Percentiles rank a stretch among this genome's conserved stretches.
These are phyloP conservation scores for Aspergillus felis DNA, from an alignment of 2,329 filamentous ascomycete species.

Conservation along the genomic window DNA sequence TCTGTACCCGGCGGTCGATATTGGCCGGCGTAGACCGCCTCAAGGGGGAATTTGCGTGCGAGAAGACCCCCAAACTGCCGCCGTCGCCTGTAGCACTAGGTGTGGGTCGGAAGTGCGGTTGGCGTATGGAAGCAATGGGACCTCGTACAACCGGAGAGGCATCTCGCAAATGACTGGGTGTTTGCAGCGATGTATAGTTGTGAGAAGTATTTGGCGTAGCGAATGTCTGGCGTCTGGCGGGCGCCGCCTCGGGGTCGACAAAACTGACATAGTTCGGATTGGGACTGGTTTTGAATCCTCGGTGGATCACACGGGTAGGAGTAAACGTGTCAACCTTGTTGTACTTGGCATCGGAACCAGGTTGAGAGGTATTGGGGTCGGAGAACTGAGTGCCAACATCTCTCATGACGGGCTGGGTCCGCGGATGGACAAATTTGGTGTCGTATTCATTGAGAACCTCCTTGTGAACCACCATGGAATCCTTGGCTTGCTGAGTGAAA, in stretches of 20 bases:
- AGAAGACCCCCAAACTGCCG: constrained; percentile 75
- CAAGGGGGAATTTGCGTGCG: constrained; percentile 75
- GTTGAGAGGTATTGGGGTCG: constrained; percentile 32
- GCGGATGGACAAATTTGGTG: constrained; percentile 88
- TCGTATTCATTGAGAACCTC: constrained; percentile 96
- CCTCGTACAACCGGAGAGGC: constrained; percentile 41
- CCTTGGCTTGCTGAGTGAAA: constrained; percentile 82
- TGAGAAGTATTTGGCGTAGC: constrained; percentile 42
- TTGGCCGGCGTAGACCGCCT: constrained; percentile 70
- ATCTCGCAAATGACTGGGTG: constrained; percentile 46
- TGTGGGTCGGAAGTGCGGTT: constrained; percentile 51
- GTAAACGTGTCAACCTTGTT: constrained; percentile 61
- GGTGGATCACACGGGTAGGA: constrained; percentile 62
- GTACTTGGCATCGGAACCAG: constrained; percentile 41
- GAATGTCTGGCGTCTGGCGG: constrained; percentile 38
- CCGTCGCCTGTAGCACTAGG: constrained; percentile 54
- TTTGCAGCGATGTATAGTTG: constrained; percentile 31
- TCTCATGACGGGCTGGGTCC: constrained; percentile 74
- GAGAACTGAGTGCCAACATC: constrained; percentile 77
- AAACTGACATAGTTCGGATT: constrained; percentile 76
- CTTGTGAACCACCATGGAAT: constrained; percentile 77
- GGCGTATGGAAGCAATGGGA: constrained; percentile 46
- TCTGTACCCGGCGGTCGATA: constrained; percentile 39
- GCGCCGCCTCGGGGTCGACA: constrained; percentile 61
- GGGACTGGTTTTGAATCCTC: constrained; percentile 74